A percentile compares a stretch with the other conserved stretches of the same genome.
Conservation (phyloP, 2,329 filamentous ascomycete genomes). For the Phoma sp. region DNA sequence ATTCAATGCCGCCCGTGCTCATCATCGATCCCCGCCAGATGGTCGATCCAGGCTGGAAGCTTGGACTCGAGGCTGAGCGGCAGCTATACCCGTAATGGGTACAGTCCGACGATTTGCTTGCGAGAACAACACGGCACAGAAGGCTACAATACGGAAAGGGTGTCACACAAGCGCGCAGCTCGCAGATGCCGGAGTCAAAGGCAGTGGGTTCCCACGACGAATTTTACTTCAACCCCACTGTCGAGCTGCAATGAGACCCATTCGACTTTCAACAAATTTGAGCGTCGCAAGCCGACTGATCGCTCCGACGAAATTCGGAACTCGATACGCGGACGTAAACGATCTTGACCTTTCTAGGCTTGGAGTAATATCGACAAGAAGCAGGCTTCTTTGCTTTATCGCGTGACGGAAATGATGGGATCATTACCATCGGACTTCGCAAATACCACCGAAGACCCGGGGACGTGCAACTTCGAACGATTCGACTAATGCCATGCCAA, state of each 20-base stretch:
- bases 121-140: constrained; percentile 21
- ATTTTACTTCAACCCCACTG: constrained; percentile 16
- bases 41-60: constrained; percentile 29
- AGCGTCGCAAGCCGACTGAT: constrained; percentile 2
- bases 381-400: constrained; percentile 15
- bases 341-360: constrained; percentile 11
- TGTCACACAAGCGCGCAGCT: constrained; percentile 25
- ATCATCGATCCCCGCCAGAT: constrained; percentile 33
- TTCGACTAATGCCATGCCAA: constrained; percentile 1
- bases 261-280: constrained; percentile 8
- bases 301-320: not conserved
- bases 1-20: constrained; percentile 15
- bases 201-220: constrained; percentile 13
- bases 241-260: constrained; percentile 10
- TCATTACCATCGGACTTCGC: constrained; percentile 6
- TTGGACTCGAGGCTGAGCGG: constrained; percentile 15
- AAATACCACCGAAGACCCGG: constrained; percentile 13
- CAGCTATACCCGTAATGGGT: constrained; percentile 24
- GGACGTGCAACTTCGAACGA: constrained; percentile 2
- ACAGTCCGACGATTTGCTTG: constrained; percentile 20
- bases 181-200: constrained; percentile 11
- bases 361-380: constrained; percentile 4
- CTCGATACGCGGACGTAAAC: constrained; percentile 3
- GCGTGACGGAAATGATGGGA: constrained; percentile 14
- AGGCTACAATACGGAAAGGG: constrained; percentile 18